Conservation (phyloP, 179 eudicot genomes). For the Beta lomatogona region DNA sequence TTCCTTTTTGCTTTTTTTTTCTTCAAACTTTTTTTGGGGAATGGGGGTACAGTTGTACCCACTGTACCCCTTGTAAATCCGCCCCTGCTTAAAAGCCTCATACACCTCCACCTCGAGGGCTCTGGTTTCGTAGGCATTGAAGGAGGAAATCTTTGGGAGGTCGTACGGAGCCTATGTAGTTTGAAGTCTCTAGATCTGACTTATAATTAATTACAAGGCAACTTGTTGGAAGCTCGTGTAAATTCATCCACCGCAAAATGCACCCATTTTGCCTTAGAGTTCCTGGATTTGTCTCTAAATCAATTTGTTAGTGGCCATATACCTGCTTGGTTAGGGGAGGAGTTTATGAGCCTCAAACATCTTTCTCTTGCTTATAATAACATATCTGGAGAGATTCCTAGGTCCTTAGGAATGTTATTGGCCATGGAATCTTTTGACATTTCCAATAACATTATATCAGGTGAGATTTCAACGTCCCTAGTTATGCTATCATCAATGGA, state of each 20-base stretch:
- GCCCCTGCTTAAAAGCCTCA: not conserved
- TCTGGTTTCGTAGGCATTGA: not conserved
- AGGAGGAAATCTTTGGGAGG: not conserved
- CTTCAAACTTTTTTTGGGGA: no score
- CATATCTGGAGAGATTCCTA: constrained; percentile 4
- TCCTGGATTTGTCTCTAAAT: not conserved
- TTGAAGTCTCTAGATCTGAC: not conserved
- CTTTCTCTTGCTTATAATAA: not conserved
- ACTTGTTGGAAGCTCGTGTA: not conserved
- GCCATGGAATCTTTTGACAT: not conserved
- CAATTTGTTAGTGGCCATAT: not conserved
- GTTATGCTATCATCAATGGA: no score
- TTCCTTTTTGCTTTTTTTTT: no score
- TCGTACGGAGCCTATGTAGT: not conserved
- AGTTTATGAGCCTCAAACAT: not conserved
- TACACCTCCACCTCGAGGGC: not conserved
- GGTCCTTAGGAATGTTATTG: constrained; percentile 8
- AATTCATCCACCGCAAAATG: not conserved
- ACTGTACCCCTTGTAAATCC: no score
- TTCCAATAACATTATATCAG: no score
- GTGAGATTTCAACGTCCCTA: no score
- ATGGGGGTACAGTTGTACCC: no score
- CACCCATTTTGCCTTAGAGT: not conserved
- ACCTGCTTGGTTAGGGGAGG: constrained; percentile 7
- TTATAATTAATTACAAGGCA: not conserved